Evolutionary conservation across 1,139 yeast species (phyloP), one percentile per base, ranked within the genome.

Genomic region (Meyerozyma carpophila): DNA sequence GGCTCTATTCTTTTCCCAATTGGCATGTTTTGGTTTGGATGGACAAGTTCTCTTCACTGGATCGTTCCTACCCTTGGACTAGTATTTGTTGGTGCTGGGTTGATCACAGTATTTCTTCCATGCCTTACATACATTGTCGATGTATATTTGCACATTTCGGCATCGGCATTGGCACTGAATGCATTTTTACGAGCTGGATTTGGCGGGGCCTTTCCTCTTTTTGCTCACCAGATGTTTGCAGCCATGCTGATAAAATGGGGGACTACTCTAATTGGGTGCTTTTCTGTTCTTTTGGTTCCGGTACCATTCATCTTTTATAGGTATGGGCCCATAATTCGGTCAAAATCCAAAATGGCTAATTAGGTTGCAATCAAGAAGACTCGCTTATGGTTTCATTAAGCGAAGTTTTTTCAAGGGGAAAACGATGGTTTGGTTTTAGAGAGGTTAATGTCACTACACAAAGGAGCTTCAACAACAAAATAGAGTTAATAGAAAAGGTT

Each of bases 131-230:
- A 42, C 36, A 38, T 42, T 25, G 36, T 42, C 14, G 44, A 42
- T 16, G 32, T 37, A n/a, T 42, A 42, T 36, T 34, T 42, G 24
- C 20, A 26, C 13, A 26, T 32, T 25, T 37, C 44, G 7, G 44
- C 44, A 6, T 37, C 41, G 13, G 44, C 44, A 20, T 20, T 42
- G 18, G 44, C 44, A 4, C 41, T 32, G 10, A 42, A 42, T 18
- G 31, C 44, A n/a, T 27, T 42, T 20, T 18, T 42, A 34, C 38
- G 44, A 36, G 36, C 44, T 18, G 27, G 36, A 28, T 38, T 42
- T 26, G 44, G 39, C 9, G 44, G 40, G 7, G 44, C 39, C 7
- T 42, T 42, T 38, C 44, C 44, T 18, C 24, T 42, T 21, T 42
- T 42, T 32, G 27, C 41, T 11, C 32, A 27, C 10, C 44, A 38